Base-by-base conservation (phyloP, 208 protist genomes). In the Leishmania gerbilli region DNA sequence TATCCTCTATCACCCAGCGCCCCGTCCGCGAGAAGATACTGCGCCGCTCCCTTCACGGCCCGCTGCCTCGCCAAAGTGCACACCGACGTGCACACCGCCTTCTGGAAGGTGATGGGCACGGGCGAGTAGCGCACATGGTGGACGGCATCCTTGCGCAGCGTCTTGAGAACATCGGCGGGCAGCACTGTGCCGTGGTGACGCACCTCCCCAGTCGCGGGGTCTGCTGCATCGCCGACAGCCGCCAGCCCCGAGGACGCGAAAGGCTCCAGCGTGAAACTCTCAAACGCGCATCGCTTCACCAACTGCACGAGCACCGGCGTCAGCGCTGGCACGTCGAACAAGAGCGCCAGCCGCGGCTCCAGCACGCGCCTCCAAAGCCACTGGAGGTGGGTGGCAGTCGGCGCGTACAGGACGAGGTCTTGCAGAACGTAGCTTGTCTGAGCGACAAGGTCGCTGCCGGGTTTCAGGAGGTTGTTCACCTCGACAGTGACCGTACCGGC, bases 391-490 rank as follows among this genome's bases (percentile, higher is more conserved):
- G 87, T 67, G 17, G 87, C 86, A 15, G 92, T 92, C 15, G 93
- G 93, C 17, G 92, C 88, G 85, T 91, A 96, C 49, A 95, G 85
- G n/a, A 89, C 91, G 17, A 98, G 83, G 76, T 96, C 93, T 47
- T 97, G 95, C 76, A 98, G 81, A 17, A 94, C 87, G 77, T 92
- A 96, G 42, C 79, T 83, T 51, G 90, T 89, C 53, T 83, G 83
- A 6, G 81, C 87, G 27, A 85, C 83, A 11, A 92, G 83, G 17
- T 92, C 88, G 45, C 85, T 90, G 51, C 86, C 83, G 13, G 90
- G 86, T 42, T 88, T 82, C 55, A 96, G 80, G 40, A 96, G 76
- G 42, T 90, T 85, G 64, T 89, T 85, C 45, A 95, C 56, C 34
- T 86, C 81, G 8, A 84, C 76, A 68, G 88, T 60, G 40, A 92